A percentile compares a stretch with the other conserved stretches of the same genome.
Evolutionary conservation across 139 green algal genomes (phyloP).

Genomic region (Nannochloris sp.): DNA sequence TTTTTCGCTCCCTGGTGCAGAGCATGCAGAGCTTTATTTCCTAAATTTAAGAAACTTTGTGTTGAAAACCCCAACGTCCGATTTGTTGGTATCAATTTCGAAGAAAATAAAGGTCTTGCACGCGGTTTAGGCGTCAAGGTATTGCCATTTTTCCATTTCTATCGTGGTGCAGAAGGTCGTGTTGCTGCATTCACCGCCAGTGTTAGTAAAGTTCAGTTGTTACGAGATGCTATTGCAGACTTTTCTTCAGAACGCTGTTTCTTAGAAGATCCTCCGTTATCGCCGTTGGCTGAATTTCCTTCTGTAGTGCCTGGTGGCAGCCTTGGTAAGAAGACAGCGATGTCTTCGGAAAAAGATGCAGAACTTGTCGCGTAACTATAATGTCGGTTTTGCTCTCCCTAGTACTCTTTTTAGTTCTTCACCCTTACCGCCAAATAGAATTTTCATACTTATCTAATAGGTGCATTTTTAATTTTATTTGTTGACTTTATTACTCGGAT

Average conservation of each 20-base stretch:
- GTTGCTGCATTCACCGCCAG: conserved; percentile 68
- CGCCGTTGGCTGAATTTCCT: neutral
- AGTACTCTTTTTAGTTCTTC: no score
- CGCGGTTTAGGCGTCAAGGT: conserved; percentile 80
- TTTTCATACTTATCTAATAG: no score
- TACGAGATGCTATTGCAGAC: conserved; percentile 16
- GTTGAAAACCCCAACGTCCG: conserved; percentile 58
- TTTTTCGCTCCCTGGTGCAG: conserved; percentile 89
- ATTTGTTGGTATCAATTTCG: conserved; percentile 83
- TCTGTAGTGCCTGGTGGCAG: neutral
- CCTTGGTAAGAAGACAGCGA: neutral
- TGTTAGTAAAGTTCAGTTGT: conserved; percentile 54
- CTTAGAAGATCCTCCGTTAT: neutral
- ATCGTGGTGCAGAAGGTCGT: conserved; percentile 68
- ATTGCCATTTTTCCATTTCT: conserved; percentile 94
- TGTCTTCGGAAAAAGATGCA: neutral
- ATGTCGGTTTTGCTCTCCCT: no score
- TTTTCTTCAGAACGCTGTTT: neutral
- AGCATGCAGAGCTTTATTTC: conserved; percentile 83
- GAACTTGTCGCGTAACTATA: no score
- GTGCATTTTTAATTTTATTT: no score
- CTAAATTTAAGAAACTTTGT: conserved; percentile 75
- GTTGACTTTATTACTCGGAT: no score
- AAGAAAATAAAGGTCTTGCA: conserved; percentile 79
- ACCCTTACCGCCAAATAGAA: no score